Evolutionary conservation across 805 yeast genomes (phyloP), one percentile per base, ranked within the genome.

Genomic region (Kodamaea leandrae): DNA sequence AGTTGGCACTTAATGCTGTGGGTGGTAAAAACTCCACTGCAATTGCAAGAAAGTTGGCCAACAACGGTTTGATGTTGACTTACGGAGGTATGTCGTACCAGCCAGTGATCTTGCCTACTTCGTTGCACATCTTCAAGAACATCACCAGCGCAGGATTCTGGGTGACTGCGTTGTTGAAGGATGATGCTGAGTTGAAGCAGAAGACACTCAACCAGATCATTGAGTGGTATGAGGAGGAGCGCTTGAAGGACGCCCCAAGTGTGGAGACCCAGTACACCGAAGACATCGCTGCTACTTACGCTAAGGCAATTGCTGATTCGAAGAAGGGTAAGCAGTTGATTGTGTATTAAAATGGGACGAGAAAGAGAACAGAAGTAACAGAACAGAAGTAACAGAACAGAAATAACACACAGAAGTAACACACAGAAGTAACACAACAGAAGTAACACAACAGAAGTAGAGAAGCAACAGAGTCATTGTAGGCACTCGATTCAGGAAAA

Each of bases 61-160:
- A 70, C 12, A 79, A 86, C 52, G 96, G 93, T 1, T 75, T 81
- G 36, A 68, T 93, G 71, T 78, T 89, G 51, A 88, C 98, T 1
- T 93, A 93, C 57, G 99, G 99, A 24, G 98, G 96, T 27, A 93
- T 93, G 99, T 87, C 97, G 3, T 81, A 83, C 72, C 90, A 87
- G 65, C 99, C 99, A 2, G 95, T 93, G 8, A 76, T 78, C n/a
- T 64, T 93, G 42, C 96, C 98, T 28, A 88, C 96, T 1, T 79
- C 95, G 0, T 67, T 86, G 45, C 86, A 86, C 57, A 90, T 93
- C 49, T 93, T 93, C 72, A 93, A 91, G 63, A 85, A 90, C 56
- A 64, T 93, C 42, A 80, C 84, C 4, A 80, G 89, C 39, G 77
- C 81, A 20, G 99, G 99, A 0, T 93, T 86, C 68, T 93, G 99